These are phyloP conservation scores for Coniochaeta ligniaria DNA, from an alignment of 2,329 filamentous ascomycete genomes.

Conservation along the genomic window DNA sequence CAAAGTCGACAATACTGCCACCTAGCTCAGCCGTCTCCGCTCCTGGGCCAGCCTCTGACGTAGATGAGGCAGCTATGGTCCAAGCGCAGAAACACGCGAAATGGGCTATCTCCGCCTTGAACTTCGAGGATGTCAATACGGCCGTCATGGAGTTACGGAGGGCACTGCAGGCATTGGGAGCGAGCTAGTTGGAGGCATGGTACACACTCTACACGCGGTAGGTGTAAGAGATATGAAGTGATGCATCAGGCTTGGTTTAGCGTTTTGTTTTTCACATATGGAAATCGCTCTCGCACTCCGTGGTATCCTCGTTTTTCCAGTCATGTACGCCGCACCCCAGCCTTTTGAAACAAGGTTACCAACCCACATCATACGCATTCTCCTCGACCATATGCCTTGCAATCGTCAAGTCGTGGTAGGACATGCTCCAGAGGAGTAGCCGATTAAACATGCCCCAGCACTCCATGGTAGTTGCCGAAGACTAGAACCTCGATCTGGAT, in stretches of 20 bases:
- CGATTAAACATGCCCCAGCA: too few relatives aligned
- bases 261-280: not conserved
- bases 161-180: constrained; percentile 66
- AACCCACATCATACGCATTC: not conserved
- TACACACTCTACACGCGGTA: too few relatives aligned
- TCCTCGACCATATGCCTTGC: too few relatives aligned
- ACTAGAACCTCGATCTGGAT: not conserved
- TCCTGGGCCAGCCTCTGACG: constrained; percentile 12
- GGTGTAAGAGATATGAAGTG: not conserved
- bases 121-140: constrained; percentile 91
- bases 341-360: not conserved
- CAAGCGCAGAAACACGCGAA: constrained; percentile 92
- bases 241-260: not conserved
- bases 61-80: constrained; percentile 64
- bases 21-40: constrained; percentile 4
- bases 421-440: not conserved
- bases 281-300: not conserved
- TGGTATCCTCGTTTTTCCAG: not conserved
- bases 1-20: constrained; percentile 10
- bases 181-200: constrained; percentile 17
- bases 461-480: not conserved
- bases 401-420: too few relatives aligned
- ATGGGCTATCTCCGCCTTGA: constrained; percentile 93
- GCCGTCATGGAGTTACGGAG: constrained; percentile 77
- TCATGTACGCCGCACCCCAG: not conserved